phyloP scores from a whole-genome alignment of 495 filamentous ascomycete species.

The Umbilicaria muhlenbergii region DNA sequence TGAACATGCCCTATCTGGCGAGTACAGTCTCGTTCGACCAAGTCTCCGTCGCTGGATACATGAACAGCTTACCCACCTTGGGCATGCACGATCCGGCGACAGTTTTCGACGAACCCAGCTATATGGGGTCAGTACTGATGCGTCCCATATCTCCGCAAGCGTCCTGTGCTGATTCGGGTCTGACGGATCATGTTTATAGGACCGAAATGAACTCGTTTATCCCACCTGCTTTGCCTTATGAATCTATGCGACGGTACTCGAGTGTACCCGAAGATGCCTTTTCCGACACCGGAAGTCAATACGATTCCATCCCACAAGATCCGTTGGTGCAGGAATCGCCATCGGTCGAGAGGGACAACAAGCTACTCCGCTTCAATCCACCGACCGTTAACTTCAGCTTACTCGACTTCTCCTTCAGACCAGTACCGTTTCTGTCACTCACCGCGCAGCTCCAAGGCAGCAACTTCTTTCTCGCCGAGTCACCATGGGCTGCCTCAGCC shows the following conservation, averaged over 20 bases:
- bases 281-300: neutral
- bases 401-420: conserved; percentile 49
- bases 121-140: too few species aligned
- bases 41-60: conserved; percentile 36
- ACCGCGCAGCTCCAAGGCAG: conserved; percentile 69
- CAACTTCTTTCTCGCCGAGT: conserved; percentile 89
- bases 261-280: conserved; percentile 5
- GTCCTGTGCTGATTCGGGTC: too few species aligned
- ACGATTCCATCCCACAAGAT: conserved; percentile 10
- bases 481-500: conserved; percentile 50
- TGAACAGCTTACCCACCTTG: conserved; percentile 33
- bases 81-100: conserved; percentile 31
- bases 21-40: conserved; percentile 36
- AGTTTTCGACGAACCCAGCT: too few species aligned
- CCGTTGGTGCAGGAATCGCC: conserved; percentile 22
- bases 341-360: conserved; percentile 53
- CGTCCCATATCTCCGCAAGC: too few species aligned
- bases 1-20: conserved; percentile 46
- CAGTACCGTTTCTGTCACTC: conserved; percentile 40
- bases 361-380: conserved; percentile 63
- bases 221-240: too few species aligned
- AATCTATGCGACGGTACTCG: too few species aligned
- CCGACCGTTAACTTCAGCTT: conserved; percentile 53
- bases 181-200: too few species aligned
- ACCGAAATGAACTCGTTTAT: too few species aligned